Base-by-base conservation (phyloP, 208 protist species). In the Trypanosoma brucei region DNA sequence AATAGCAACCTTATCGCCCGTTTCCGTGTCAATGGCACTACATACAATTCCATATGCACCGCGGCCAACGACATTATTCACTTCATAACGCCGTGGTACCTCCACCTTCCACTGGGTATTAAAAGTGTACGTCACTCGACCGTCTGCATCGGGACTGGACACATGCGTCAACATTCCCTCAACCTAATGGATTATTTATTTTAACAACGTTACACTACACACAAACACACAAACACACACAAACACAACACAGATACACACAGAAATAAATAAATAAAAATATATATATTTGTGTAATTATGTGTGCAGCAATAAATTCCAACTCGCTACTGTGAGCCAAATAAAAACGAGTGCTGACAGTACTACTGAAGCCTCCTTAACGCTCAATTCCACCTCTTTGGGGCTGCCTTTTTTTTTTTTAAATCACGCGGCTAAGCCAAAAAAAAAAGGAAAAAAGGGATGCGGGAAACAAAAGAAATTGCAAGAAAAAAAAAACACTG, bases 1-100 rank as follows among this genome's bases (percentile, higher is more conserved):
- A 50, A 99, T 98, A 3, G 98, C 98, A 5, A 99, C 96, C 2
- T 84, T 70, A 48, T 83, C 70, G 4, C 78, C 80, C 5, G 81
- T 83, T 4, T 65, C 66, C n/a, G 65, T 65, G 63, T 95, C 77
- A 3, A 86, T 67, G 8, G 83, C 89, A 44, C 79, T 88, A 65
- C 86, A 93, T 1, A 97, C 93, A 57, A 93, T 75, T 14, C 93
- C 93, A 62, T 97, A 97, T 8, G 89, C 79, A 36, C 93, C 93
- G 42, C 83, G 88, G 4, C 93, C 93, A 44, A 97, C 87, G 2
- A 93, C 61, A 33, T 84, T 42, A 33, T 72, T 48, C 36, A 95
- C 87, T 34, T 79, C 70, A 74, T 94, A 94, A n/a, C 72, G 50
- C 53, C 71, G 46, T 46, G 88, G 88, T 36, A 90, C 79, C 72